These are phyloP conservation scores for Trichosanthes cucumerina DNA, from an alignment of 306 rosid genomes.

Conservation along the genomic window DNA sequence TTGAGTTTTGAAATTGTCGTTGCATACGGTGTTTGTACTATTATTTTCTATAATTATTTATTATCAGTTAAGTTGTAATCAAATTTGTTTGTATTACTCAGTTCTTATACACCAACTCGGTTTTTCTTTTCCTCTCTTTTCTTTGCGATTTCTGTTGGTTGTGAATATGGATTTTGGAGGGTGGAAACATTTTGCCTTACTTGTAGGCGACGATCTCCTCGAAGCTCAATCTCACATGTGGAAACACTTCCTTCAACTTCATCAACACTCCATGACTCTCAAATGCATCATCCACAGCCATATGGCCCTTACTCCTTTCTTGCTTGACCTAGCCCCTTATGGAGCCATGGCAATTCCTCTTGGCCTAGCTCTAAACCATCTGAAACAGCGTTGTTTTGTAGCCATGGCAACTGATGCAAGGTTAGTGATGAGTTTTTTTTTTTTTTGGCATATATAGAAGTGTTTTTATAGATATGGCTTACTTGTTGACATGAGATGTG, in stretches of 20 bases:
- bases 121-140: too few species aligned
- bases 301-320: not conserved
- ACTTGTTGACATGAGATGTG: too few species aligned
- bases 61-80: too few species aligned
- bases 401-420: slow-evolving; percentile 9
- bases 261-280: not conserved
- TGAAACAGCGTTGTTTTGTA: too few species aligned
- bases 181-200: not conserved
- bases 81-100: too few species aligned
- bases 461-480: too few species aligned
- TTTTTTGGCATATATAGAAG: not conserved
- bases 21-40: too few species aligned
- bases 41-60: too few species aligned
- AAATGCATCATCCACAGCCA: not conserved
- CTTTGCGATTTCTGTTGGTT: not conserved
- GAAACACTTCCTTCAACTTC: not conserved
- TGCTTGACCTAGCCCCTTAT: not conserved
- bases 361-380: too few species aligned
- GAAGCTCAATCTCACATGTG: not conserved
- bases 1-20: too few species aligned
- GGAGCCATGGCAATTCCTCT: too few species aligned
- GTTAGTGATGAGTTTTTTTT: not conserved
- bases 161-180: not conserved
- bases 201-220: not conserved
- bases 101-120: too few species aligned